Evolutionary conservation across 371 early-diverging fungal species (phyloP).

Genomic region (Syncephalastrum contaminatum): DNA sequence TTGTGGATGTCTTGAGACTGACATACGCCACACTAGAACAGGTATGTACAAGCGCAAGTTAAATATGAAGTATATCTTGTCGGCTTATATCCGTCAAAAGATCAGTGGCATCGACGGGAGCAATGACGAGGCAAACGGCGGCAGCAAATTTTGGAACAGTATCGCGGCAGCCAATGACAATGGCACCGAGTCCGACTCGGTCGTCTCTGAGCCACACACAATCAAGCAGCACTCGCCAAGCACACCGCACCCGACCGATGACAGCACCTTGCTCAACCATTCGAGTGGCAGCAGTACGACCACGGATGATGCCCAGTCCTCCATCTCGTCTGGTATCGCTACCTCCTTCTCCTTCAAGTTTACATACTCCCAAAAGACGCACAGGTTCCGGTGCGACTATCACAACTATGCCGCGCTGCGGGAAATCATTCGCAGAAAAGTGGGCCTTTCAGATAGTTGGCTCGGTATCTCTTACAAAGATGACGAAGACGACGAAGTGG

Average conservation of each 20-base stretch:
- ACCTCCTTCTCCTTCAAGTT: conserved; percentile 28
- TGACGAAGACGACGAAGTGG: conserved; percentile 86
- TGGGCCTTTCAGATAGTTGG: not conserved
- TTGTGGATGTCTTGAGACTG: conserved; percentile 91
- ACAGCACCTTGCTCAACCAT: not conserved
- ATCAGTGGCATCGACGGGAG: conserved; percentile 40
- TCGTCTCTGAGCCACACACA: conserved; percentile 33
- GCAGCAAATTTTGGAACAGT: conserved; percentile 44
- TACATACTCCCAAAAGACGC: conserved; percentile 25
- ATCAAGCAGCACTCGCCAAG: conserved; percentile 9
- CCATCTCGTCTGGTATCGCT: not conserved
- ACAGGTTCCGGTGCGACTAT: conserved; percentile 25
- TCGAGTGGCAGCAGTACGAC: not conserved
- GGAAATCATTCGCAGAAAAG: conserved; percentile 9
- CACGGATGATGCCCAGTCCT: not conserved
- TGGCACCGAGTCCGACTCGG: conserved; percentile 31
- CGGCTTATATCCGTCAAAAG: conserved; percentile 8
- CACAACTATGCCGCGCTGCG: conserved; percentile 15
- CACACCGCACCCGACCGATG: conserved; percentile 10
- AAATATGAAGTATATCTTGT: not conserved
- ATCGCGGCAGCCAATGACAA: conserved; percentile 44
- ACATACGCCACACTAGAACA: conserved; percentile 82
- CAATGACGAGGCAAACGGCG: conserved; percentile 35
- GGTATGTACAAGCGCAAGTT: conserved; percentile 18
- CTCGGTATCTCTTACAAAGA: conserved; percentile 72